These are phyloP conservation scores for Platismatia glauca DNA, from an alignment of 495 filamentous ascomycete species.

Conservation along the genomic window DNA sequence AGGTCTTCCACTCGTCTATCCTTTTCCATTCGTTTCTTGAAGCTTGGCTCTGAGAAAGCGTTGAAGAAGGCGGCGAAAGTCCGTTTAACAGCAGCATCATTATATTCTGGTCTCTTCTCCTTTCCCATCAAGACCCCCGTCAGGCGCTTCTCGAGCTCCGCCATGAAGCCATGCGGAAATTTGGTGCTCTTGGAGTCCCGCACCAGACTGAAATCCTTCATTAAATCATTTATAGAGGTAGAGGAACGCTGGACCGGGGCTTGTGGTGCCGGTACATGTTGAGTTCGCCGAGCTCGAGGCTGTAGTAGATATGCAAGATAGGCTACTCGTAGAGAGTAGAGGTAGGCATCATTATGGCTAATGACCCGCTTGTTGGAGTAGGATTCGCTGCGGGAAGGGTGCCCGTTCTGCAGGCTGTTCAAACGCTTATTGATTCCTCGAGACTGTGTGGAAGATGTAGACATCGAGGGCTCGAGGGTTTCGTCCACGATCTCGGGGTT, in stretches of 20 bases:
- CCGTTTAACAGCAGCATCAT: slow-evolving; percentile 65
- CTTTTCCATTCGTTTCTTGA: slow-evolving; percentile 76
- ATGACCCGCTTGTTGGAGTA: slow-evolving; percentile 41
- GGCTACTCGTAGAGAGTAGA: slow-evolving; percentile 80
- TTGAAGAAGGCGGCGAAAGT: slow-evolving; percentile 77
- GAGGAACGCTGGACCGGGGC: slow-evolving; percentile 57
- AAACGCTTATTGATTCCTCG: slow-evolving; percentile 47
- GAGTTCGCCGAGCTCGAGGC: slow-evolving; percentile 75
- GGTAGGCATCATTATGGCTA: slow-evolving; percentile 68
- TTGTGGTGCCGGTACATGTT: slow-evolving; percentile 60
- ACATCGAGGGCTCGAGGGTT: slow-evolving; percentile 32
- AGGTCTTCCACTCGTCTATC: slow-evolving; percentile 88
- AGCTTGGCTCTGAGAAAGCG: slow-evolving; percentile 60
- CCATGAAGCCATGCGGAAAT: slow-evolving; percentile 72
- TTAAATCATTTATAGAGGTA: slow-evolving; percentile 60
- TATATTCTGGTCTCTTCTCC: slow-evolving; percentile 69
- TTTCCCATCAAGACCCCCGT: slow-evolving; percentile 58
- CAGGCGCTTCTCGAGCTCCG: slow-evolving; percentile 58
- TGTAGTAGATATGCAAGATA: slow-evolving; percentile 91
- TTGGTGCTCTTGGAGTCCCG: slow-evolving; percentile 66
- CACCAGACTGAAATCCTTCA: slow-evolving; percentile 68
- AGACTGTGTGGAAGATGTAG: slow-evolving; percentile 46
- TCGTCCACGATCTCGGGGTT: slow-evolving; percentile 8
- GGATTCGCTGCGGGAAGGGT: slow-evolving; percentile 45
- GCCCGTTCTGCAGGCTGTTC: slow-evolving; percentile 47